Conservation (phyloP, 495 filamentous ascomycete genomes). For the Neurospora sp. region DNA sequence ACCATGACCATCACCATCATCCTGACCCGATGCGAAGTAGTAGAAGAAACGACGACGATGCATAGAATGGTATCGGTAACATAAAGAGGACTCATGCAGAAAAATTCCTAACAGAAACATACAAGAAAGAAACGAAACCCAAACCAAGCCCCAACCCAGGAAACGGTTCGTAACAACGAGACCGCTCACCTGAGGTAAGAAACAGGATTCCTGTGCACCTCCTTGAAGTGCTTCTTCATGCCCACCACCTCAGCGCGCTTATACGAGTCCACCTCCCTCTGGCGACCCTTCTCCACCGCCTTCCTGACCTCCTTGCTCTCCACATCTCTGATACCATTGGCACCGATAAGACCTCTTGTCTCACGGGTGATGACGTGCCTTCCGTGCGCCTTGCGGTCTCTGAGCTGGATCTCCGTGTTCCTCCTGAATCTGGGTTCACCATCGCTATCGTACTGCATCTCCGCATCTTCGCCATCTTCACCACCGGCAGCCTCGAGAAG, state of each 20-base stretch:
- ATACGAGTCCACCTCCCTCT: constrained; percentile 16
- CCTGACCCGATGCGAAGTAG: neutral
- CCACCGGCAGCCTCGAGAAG: constrained; percentile 38
- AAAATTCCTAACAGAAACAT: neutral
- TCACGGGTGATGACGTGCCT: constrained; percentile 17
- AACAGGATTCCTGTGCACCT: constrained; percentile 18
- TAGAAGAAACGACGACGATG: neutral
- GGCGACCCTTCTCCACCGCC: constrained; percentile 15
- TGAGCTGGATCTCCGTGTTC: neutral
- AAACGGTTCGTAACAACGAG: neutral
- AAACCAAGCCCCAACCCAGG: neutral
- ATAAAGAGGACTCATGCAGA: neutral
- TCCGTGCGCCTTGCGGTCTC: constrained; percentile 5
- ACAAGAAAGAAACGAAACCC: neutral
- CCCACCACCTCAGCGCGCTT: constrained; percentile 8
- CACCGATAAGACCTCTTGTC: constrained; percentile 12
- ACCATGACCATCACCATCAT: neutral
- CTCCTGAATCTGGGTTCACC: neutral
- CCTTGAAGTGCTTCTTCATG: constrained; percentile 19
- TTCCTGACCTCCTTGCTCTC: constrained; percentile 7
- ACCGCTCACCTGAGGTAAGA: constrained; percentile 15
- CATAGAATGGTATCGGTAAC: neutral
- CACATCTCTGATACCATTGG: constrained; percentile 5
- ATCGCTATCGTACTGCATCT: constrained; percentile 20
- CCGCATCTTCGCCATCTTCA: constrained; percentile 14